phyloP scores from a whole-genome alignment of 108 stramenopile species.

The Licmophora abbreviata region DNA sequence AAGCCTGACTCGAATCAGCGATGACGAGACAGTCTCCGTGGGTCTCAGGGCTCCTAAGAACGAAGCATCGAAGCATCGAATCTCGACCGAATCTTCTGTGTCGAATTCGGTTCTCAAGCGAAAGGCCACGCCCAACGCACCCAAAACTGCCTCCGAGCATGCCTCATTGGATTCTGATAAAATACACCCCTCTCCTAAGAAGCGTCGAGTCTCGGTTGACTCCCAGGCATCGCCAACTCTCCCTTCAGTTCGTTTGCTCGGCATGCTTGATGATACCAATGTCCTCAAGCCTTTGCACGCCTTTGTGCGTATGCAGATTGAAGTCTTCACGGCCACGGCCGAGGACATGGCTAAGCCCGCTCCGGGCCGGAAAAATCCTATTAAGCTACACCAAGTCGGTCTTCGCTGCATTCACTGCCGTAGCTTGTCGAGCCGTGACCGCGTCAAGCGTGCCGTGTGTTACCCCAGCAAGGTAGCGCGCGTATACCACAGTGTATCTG shows the following conservation, averaged over 20 bases:
- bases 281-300: conserved; percentile 35
- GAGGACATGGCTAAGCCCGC: conserved; percentile 35
- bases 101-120: too few relatives aligned
- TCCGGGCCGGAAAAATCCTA: conserved; percentile 45
- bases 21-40: too few relatives aligned
- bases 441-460: conserved; percentile 48
- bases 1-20: too few relatives aligned
- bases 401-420: conserved; percentile 56
- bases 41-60: too few relatives aligned
- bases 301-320: conserved; percentile 46
- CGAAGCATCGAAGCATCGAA: too few relatives aligned
- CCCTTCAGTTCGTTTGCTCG: conserved; percentile 10
- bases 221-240: too few relatives aligned
- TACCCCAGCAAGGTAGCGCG: conserved; percentile 39
- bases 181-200: too few relatives aligned
- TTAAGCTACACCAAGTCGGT: conserved; percentile 41
- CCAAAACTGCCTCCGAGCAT: too few relatives aligned
- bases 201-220: too few relatives aligned
- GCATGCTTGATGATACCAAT: conserved; percentile 11
- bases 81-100: too few relatives aligned
- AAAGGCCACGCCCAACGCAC: too few relatives aligned
- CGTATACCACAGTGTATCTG: conserved; percentile 50
- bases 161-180: too few relatives aligned
- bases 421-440: conserved; percentile 5
- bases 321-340: conserved; percentile 43